Evolutionary conservation across 495 filamentous ascomycete genomes (phyloP), one percentile per base, ranked within the genome.

Genomic region (Annulohypoxylon bovei): DNA sequence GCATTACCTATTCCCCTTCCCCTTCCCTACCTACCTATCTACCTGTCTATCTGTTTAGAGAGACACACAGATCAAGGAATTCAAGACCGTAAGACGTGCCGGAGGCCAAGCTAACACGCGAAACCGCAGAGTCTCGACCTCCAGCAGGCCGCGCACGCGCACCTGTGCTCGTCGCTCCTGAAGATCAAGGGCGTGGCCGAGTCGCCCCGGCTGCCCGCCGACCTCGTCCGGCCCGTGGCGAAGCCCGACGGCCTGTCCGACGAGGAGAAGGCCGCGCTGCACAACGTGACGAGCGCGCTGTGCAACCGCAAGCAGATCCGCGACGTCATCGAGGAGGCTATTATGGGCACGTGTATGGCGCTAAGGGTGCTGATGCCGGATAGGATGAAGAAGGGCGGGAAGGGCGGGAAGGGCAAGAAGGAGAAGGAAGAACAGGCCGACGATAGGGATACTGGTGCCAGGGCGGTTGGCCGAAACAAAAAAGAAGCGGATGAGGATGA

Each of bases 201-300:
- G 40, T 77, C 77, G 1, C 80, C 81, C 22, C 65, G 74, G 18
- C 74, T 86, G 7, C 84, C 84, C 6, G 73, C 82, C 56, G 86
- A 87, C 54, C 78, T 88, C 1, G 86, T 82, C 4, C 82, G 81
- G 47, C 81, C 85, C 4, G 69, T 81, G 2, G 75, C 78, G 44
- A 85, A 80, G 59, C 80, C 80, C 2, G 82, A 84, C 5, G 70
- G 70, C 0, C 63, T 83, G 42, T 79, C 81, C n/a, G 80, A 84
- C 37, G 80, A 86, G 32, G 80, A 83, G 53, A 78, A 80, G 35
- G 40, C 77, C 11, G 83, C 82, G 11, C 72, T 84, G 33, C 80
- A 85, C 30, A 97, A 97, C 82, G 93, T 98, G 9, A 87, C 86
- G 37, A 94, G 92, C 65, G 86, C 91, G 65, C 78, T 99, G 54